These are phyloP conservation scores for Fibroporia radiculosa DNA, from an alignment of 768 basidiomycete genomes.

Conservation along the genomic window DNA sequence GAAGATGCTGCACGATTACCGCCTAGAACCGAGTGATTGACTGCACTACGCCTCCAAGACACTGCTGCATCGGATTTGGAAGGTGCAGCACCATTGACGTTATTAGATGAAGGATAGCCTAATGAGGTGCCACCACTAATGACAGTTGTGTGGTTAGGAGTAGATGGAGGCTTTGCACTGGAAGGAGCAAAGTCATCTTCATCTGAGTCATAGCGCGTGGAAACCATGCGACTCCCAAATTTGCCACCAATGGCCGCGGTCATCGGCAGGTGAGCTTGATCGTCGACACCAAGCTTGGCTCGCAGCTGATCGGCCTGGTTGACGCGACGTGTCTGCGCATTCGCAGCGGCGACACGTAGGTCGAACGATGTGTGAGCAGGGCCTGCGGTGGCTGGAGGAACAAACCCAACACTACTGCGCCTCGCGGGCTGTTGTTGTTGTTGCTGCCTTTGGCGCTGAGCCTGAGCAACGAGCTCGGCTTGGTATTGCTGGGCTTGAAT, in stretches of 20 bases:
- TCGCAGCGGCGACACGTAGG: slow-evolving; percentile 45
- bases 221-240: slow-evolving; percentile 58
- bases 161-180: slow-evolving; percentile 34
- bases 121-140: slow-evolving; percentile 71
- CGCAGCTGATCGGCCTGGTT: slow-evolving; percentile 62
- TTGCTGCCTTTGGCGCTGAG: slow-evolving; percentile 45
- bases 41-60: slow-evolving; percentile 72
- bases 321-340: slow-evolving; percentile 56
- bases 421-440: slow-evolving; percentile 40
- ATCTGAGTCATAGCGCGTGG: slow-evolving; percentile 34
- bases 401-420: slow-evolving; percentile 40
- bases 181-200: slow-evolving; percentile 27
- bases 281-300: slow-evolving; percentile 45
- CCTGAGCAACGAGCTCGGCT: slow-evolving; percentile 56
- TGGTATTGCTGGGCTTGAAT: slow-evolving; percentile 73
- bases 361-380: slow-evolving; percentile 60
- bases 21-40: slow-evolving; percentile 64
- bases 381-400: slow-evolving; percentile 67
- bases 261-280: slow-evolving; percentile 68
- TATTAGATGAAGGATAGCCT: slow-evolving; percentile 42
- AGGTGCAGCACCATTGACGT: slow-evolving; percentile 27
- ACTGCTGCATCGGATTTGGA: slow-evolving; percentile 77
- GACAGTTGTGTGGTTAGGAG: slow-evolving; percentile 55
- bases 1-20: slow-evolving; percentile 51
- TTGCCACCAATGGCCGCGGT: slow-evolving; percentile 72